Evolutionary conservation across 2,329 filamentous ascomycete genomes (phyloP).

Genomic region (Penicillium sp.): DNA sequence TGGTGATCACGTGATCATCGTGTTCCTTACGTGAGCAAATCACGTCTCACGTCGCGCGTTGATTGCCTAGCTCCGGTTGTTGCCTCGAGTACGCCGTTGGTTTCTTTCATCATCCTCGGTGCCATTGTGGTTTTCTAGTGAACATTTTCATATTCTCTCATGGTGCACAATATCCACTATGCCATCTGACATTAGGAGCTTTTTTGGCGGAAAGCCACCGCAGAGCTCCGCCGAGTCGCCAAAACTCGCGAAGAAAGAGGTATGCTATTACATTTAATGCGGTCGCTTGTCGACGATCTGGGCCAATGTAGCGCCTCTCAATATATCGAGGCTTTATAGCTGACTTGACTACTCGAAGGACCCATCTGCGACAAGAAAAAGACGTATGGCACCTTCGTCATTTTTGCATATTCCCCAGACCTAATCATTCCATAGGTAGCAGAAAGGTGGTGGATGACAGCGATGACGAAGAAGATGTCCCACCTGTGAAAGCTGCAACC

Average conservation of each 20-base stretch:
- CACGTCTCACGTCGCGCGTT: slow-evolving; percentile 26
- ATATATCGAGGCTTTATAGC: neutral
- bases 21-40: slow-evolving; percentile 27
- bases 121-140: neutral
- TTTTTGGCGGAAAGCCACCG: slow-evolving; percentile 78
- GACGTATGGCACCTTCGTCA: slow-evolving; percentile 29
- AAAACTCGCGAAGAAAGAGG: slow-evolving; percentile 45
- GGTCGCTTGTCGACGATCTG: neutral
- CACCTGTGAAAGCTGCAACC: slow-evolving; percentile 41
- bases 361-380: slow-evolving; percentile 31
- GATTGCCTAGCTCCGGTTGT: slow-evolving; percentile 7
- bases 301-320: neutral
- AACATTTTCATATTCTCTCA: neutral
- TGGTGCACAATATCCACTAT: slow-evolving; percentile 48
- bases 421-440: slow-evolving; percentile 34
- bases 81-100: neutral
- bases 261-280: slow-evolving; percentile 16
- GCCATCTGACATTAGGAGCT: slow-evolving; percentile 84
- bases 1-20: slow-evolving; percentile 24
- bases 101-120: neutral
- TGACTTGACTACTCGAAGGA: slow-evolving; percentile 24
- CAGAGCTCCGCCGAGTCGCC: slow-evolving; percentile 53
- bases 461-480: slow-evolving; percentile 68
- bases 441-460: slow-evolving; percentile 80
- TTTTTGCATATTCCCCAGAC: neutral